Evolutionary conservation across 2,329 filamentous ascomycete genomes (phyloP).

Genomic region (Rutstroemia sp.): DNA sequence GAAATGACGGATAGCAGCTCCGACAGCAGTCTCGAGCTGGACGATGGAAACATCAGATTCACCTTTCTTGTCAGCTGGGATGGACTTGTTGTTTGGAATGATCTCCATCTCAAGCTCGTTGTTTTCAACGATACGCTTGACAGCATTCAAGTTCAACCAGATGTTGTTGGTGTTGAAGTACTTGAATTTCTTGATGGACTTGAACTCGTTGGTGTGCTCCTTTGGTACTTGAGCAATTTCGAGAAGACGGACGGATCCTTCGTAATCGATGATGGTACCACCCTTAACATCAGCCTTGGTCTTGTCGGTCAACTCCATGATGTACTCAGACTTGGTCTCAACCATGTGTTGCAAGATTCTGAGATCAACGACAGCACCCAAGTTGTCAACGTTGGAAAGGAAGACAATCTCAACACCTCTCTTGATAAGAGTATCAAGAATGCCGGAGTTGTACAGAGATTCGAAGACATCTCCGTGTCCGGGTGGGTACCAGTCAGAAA

Average conservation of each 20-base stretch:
- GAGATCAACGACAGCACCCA: constrained; percentile 95
- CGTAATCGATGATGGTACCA: constrained; percentile 99
- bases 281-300: constrained; percentile 99
- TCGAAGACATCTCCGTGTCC: constrained; percentile 99
- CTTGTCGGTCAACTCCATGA: constrained; percentile 99
- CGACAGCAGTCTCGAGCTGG: constrained; percentile 97
- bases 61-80: constrained; percentile 98
- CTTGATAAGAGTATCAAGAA: constrained; percentile 91
- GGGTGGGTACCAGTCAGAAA: constrained; percentile 97
- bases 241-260: constrained; percentile 90
- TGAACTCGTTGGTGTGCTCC: constrained; percentile 99
- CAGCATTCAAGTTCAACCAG: constrained; percentile 95
- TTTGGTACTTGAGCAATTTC: constrained; percentile 99
- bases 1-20: constrained; percentile 98
- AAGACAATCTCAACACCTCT: constrained; percentile 97
- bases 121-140: constrained; percentile 98
- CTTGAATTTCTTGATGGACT: constrained; percentile 99
- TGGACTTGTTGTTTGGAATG: constrained; percentile 98
- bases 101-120: constrained; percentile 99
- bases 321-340: constrained; percentile 93
- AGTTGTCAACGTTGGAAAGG: constrained; percentile 97
- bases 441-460: constrained; percentile 98
- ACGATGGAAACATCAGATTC: constrained; percentile 96
- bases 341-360: constrained; percentile 99
- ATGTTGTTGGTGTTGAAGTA: constrained; percentile 99